A percentile compares a stretch with the other conserved stretches of the same genome.
These are phyloP conservation scores for Aspergillus sp. DNA, from an alignment of 2,329 filamentous ascomycete genomes.

Conservation along the genomic window DNA sequence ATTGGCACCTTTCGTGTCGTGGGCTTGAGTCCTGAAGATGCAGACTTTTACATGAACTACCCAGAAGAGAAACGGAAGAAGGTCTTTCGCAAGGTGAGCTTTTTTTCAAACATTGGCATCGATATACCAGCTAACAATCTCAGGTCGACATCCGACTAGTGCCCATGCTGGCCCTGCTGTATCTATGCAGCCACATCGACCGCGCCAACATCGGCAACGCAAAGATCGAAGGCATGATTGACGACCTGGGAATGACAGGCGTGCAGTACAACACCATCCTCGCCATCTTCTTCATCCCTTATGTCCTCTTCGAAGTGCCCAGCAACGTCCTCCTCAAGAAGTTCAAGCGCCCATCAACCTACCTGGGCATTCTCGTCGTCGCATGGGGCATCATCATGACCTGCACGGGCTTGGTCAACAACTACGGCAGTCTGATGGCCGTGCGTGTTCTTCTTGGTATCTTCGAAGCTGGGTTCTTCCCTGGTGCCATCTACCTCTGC, in stretches of 20 bases:
- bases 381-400: conserved; percentile 51
- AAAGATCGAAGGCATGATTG: conserved; percentile 24
- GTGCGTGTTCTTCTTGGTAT: conserved; percentile 48
- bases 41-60: conserved; percentile 1
- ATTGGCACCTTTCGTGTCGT: conserved; percentile 6
- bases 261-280: conserved; percentile 21
- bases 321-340: conserved; percentile 21
- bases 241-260: conserved; percentile 20
- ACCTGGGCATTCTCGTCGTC: conserved; percentile 28
- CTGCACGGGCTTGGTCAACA: conserved; percentile 49
- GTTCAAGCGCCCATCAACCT: conserved; percentile 25
- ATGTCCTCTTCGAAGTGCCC: conserved; percentile 15
- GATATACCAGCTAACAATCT: neutral
- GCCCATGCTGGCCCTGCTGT: conserved; percentile 19
- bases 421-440: conserved; percentile 46
- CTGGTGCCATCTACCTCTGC: conserved; percentile 26
- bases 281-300: conserved; percentile 15
- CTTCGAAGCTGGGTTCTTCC: conserved; percentile 33
- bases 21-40: conserved; percentile 5
- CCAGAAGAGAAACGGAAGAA: conserved; percentile 6
- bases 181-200: conserved; percentile 28
- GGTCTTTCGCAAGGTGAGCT: neutral
- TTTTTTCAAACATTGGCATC: too few species aligned
- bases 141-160: conserved; percentile 17
- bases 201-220: conserved; percentile 32